Evolutionary conservation across 2,329 filamentous ascomycete genomes (phyloP), one percentile per base, ranked within the genome.

Genomic region (Lasiodiplodia gonubiensis): DNA sequence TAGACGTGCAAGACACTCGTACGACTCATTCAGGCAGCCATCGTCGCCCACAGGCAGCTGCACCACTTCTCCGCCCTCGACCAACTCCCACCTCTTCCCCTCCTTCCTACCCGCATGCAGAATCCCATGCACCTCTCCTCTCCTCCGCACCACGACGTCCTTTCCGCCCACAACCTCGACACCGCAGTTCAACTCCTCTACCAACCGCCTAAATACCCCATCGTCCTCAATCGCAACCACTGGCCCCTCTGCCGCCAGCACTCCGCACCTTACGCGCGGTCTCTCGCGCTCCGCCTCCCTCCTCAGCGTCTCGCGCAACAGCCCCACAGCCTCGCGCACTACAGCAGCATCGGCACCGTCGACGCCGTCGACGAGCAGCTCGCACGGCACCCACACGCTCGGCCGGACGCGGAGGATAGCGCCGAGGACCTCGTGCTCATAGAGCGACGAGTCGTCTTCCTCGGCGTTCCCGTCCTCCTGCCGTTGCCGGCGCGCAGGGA

Each of bases 51-150:
- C 25, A 12, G 42, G 53, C 54, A 57, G 21, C 30, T 25, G 21
- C n/a, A 60, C 30, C 39, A 23, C 54, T 7, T 35, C 54, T 1
- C 30, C 30, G 4, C 18, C 39, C 35, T 8, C 64, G 16, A 66
- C 16, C 35, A 52, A 18, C 42, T 10, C n/a, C 18, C 46, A 60
- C 8, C 42, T 10, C 54, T 8, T 53, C 30, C 21, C n/a, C 14
- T 21, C 12, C 14, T 46, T 23, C 16, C 64, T 25, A 27, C 42
- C 54, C 21, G 54, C 51, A 14, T 48, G 42, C 49, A 66, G 1
- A 3, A 66, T 3, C 37, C 25, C 42, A 33, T 67, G 64, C 35
- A 67, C 42, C 25, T 67, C 64, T 7, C 54, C 23, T n/a, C 64
- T n/a, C 27, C 37, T 21, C 54, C 46, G 33, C 30, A 67, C 64